Percentiles rank a stretch among this genome's conserved stretches.
phyloP scores from a whole-genome alignment of 2,329 filamentous ascomycete genomes.

The Alternaria conjuncta region DNA sequence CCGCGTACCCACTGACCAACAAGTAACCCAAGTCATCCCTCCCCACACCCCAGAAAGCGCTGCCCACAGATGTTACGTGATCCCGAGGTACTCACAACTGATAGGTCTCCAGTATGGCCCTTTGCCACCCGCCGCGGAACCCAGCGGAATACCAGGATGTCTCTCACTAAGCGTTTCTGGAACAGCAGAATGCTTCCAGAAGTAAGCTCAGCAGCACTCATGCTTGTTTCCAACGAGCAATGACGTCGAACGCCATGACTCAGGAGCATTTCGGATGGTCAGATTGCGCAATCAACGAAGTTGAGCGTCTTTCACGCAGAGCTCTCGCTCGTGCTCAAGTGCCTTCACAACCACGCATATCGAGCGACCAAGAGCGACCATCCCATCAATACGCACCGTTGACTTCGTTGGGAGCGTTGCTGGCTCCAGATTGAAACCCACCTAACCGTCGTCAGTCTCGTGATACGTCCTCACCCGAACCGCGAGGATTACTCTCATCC shows the following conservation, averaged over 20 bases:
- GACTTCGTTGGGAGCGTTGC: background rate
- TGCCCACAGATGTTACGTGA: background rate
- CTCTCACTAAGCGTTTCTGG: constrained; percentile 1
- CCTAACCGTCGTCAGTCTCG: background rate
- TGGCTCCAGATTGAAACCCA: background rate
- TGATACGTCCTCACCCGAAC: background rate
- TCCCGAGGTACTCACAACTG: background rate
- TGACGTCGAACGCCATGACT: background rate
- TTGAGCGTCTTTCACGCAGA: background rate
- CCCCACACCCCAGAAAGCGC: background rate
- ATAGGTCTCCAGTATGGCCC: background rate
- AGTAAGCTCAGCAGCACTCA: background rate
- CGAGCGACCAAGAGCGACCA: too few relatives aligned
- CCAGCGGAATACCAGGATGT: background rate
- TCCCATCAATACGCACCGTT: too few relatives aligned
- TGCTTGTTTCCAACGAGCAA: background rate
- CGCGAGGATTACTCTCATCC: background rate
- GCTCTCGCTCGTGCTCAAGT: background rate
- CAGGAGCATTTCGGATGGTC: background rate
- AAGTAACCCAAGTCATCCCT: background rate
- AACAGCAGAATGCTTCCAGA: background rate
- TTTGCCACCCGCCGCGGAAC: background rate
- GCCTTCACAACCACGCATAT: too few relatives aligned
- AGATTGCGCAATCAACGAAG: background rate
- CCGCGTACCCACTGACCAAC: background rate